Evolutionary conservation across 2,329 filamentous ascomycete genomes (phyloP).

Genomic region (Cladosporium cucumerinum): DNA sequence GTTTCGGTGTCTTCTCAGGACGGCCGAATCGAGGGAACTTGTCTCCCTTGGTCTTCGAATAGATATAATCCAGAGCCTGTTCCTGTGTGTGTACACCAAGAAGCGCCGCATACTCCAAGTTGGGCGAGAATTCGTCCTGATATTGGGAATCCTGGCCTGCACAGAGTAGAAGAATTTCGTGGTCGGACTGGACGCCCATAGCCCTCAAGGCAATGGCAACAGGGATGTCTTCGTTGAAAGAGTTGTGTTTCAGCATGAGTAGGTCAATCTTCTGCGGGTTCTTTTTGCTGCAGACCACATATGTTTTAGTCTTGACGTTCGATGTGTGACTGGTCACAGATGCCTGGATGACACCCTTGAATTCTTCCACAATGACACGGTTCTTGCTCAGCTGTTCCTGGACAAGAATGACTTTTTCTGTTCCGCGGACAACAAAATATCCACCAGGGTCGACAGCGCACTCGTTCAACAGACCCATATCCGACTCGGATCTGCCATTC

Average conservation of each 20-base stretch:
- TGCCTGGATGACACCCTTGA: conserved; percentile 90
- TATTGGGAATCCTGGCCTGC: conserved; percentile 83
- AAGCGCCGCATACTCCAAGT: conserved; percentile 88
- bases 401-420: conserved; percentile 97
- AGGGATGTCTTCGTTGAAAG: conserved; percentile 87
- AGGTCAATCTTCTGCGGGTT: conserved; percentile 76
- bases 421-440: conserved; percentile 96
- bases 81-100: conserved; percentile 87
- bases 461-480: conserved; percentile 92
- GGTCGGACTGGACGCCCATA: conserved; percentile 87
- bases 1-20: conserved; percentile 70
- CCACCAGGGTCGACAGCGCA: conserved; percentile 94
- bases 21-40: conserved; percentile 50
- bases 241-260: conserved; percentile 87
- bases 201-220: conserved; percentile 92
- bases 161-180: conserved; percentile 89
- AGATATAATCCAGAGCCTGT: conserved; percentile 90
- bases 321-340: conserved; percentile 98
- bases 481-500: conserved; percentile 73
- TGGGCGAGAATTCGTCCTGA: conserved; percentile 91
- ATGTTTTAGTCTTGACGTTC: conserved; percentile 96
- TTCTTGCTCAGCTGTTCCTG: conserved; percentile 99
- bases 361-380: conserved; percentile 93
- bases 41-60: conserved; percentile 82
- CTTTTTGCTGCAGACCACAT: conserved; percentile 58